Conservation (phyloP, 2,329 filamentous ascomycete genomes). For the Apiospora malaysiana region DNA sequence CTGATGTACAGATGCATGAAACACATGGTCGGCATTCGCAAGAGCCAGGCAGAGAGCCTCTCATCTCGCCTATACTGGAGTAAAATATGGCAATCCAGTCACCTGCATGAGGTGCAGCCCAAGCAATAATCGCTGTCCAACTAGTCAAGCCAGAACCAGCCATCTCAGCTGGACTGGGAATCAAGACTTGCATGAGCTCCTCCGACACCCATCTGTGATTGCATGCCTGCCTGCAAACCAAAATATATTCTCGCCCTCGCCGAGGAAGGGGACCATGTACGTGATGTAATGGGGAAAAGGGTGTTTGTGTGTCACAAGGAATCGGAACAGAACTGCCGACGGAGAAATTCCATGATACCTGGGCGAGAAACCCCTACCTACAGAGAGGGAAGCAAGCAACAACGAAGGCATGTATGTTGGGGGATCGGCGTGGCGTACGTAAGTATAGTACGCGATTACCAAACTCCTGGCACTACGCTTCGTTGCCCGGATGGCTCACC, state of each 20-base stretch:
- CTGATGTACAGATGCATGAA: neutral
- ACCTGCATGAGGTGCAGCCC: neutral
- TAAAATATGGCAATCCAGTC: neutral
- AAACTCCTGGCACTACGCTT: neutral
- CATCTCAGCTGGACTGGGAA: neutral
- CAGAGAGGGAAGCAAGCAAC: neutral
- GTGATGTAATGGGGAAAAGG: too few relatives aligned
- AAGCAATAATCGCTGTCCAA: neutral
- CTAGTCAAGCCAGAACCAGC: neutral
- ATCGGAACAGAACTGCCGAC: conserved; percentile 8
- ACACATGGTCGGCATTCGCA: neutral
- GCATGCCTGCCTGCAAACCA: neutral
- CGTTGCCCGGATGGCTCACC: neutral
- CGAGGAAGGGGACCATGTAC: neutral
- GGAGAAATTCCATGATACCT: neutral
- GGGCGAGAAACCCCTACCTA: neutral
- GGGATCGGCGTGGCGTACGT: conserved; percentile 8
- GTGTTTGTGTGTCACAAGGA: neutral
- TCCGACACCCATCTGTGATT: neutral
- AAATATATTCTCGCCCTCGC: neutral
- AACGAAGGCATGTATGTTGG: neutral
- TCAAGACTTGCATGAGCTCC: neutral
- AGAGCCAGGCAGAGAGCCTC: neutral
- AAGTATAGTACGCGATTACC: conserved; percentile 10
- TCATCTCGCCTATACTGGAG: neutral